phyloP scores from a whole-genome alignment of 1,284 basidiomycete species.

The Moniliophthora roreri region DNA sequence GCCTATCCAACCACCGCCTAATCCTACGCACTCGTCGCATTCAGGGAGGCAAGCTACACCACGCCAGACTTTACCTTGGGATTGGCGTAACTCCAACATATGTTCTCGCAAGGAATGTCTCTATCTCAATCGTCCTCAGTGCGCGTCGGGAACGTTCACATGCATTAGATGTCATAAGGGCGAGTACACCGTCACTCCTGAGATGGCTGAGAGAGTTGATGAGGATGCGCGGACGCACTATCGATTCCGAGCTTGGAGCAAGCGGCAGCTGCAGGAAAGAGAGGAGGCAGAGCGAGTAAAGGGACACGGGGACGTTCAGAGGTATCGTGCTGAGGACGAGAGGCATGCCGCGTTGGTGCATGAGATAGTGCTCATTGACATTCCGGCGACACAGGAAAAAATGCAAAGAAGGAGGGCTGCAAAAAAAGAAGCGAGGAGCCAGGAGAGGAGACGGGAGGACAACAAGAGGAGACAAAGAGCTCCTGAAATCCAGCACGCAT shows the following conservation, averaged over 20 bases:
- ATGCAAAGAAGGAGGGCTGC: background rate
- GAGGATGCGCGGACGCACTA: background rate
- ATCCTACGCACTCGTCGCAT: background rate
- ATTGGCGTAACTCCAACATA: background rate
- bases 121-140: background rate
- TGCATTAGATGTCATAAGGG: background rate
- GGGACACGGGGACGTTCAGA: background rate
- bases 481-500: background rate
- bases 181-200: background rate
- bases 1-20: background rate
- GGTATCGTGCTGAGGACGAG: background rate
- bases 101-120: background rate
- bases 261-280: background rate
- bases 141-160: conserved; percentile 1
- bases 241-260: background rate
- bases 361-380: background rate
- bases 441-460: background rate
- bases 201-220: background rate
- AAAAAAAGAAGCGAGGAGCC: background rate
- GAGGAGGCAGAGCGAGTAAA: background rate
- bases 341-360: background rate
- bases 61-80: background rate
- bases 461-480: background rate
- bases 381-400: background rate
- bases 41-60: background rate